phyloP scores from a whole-genome alignment of 306 rosid genomes.

The Cotoneaster glaucophyllus region DNA sequence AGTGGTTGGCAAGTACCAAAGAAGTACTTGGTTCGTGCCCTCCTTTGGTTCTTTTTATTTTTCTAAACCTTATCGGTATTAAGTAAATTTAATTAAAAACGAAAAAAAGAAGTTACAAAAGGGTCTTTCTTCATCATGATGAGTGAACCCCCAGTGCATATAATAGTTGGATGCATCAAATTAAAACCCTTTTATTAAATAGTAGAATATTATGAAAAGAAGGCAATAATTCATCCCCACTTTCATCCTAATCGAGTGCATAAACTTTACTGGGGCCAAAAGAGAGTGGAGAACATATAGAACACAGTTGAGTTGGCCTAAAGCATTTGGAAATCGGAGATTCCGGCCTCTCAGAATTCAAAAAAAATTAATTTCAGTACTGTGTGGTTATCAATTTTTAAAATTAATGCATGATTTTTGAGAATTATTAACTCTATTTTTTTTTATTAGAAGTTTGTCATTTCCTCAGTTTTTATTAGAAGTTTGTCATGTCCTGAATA shows the following conservation, averaged over 20 bases:
- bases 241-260: background rate
- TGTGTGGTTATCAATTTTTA: too few relatives aligned
- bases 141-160: background rate
- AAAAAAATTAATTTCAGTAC: too few relatives aligned
- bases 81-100: too few relatives aligned
- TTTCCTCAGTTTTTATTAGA: too few relatives aligned
- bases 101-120: background rate
- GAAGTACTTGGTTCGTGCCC: too few relatives aligned
- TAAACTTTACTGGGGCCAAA: background rate
- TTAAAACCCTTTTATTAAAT: too few relatives aligned
- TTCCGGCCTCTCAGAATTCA: background rate
- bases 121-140: background rate
- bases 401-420: too few relatives aligned
- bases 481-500: too few relatives aligned
- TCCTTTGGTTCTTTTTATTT: rapidly evolving
- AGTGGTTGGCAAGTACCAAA: too few relatives aligned
- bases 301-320: background rate
- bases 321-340: background rate
- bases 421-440: too few relatives aligned
- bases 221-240: background rate
- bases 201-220: background rate
- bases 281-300: background rate
- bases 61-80: too few relatives aligned
- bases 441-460: too few relatives aligned
- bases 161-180: background rate